Percentiles rank a stretch among this genome's conserved stretches.
These are phyloP conservation scores for Pseudozyma hubeiensis DNA, from an alignment of 1,284 basidiomycete species.

Conservation along the genomic window DNA sequence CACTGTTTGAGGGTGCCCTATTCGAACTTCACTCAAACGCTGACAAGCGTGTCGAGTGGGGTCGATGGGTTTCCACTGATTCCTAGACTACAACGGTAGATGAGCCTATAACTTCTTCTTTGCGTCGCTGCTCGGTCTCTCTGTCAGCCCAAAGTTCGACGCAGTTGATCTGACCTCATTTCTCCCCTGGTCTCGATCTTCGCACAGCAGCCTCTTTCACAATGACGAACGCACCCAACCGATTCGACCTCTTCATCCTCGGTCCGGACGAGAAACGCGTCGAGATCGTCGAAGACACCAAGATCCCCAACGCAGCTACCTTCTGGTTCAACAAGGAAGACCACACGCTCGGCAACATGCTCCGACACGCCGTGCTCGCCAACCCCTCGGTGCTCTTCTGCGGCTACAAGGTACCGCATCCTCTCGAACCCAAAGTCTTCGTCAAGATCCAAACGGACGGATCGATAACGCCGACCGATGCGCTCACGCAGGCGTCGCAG, in stretches of 20 bases:
- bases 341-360: slow-evolving; percentile 95
- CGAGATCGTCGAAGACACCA: slow-evolving; percentile 92
- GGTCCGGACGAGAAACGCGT: slow-evolving; percentile 92
- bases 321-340: slow-evolving; percentile 95
- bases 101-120: slow-evolving; percentile 41
- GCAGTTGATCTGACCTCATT: background rate
- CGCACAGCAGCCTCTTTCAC: background rate
- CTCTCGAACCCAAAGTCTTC: slow-evolving; percentile 90
- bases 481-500: slow-evolving; percentile 85
- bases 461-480: slow-evolving; percentile 81
- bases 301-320: slow-evolving; percentile 95
- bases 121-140: background rate
- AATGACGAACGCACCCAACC: slow-evolving; percentile 82
- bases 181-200: background rate
- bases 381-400: slow-evolving; percentile 78
- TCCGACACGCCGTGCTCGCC: slow-evolving; percentile 75
- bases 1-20: slow-evolving; percentile 60
- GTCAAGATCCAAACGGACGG: slow-evolving; percentile 97
- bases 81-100: slow-evolving; percentile 68
- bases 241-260: slow-evolving; percentile 89
- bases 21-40: slow-evolving; percentile 47
- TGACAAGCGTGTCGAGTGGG: slow-evolving; percentile 56
- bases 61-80: slow-evolving; percentile 50
- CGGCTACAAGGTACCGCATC: slow-evolving; percentile 97
- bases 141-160: background rate